Base-by-base conservation (phyloP, 176 grass and related monocot species). In the Musa troglodytarum region DNA sequence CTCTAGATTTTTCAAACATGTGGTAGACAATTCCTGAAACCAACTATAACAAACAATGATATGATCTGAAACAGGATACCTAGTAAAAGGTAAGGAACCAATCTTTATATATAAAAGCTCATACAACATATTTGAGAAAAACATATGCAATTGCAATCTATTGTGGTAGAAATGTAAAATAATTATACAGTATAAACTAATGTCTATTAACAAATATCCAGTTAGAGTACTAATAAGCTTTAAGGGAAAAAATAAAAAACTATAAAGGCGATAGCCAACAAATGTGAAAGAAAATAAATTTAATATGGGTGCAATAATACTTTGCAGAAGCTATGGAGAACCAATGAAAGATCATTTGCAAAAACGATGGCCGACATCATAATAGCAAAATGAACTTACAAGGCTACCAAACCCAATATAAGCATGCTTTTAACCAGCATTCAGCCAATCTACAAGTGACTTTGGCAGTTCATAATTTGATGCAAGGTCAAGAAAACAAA, bases 331-430 rank as follows among this genome's bases (percentile, higher is more conserved):
- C 4, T 43, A 43, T 11, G 11, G 63, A 71, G 13, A 49, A 1
- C 1, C 17, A 20, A 2, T 14, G n/a, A 9, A 71, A 51, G 49
- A 71, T 51, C 20, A 9, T 10, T 49, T 22, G 9, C 11, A 24
- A n/a, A 24, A 53, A 24, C 19, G 3, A 10, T 73, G 53, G 23
- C 53, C 11, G 11, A 53, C 34, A 11, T 34, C 11, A 73, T 53
- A 22, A 53, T 28, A 75, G 78, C 25, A 80, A 78, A 77, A 13
- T 78, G 52, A 74, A 89, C 95, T 92, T 81, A 99, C 95, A 72
- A 99, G 95, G 76, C 95, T 99, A 12, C 95, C 91, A 61, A 99
- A 99, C 63, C 95, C 95, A 86, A 99, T 79, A 81, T 99, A 99
- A 75, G 94, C 79, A 63, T 91, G 95, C 54, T 88, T 83, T 22